A percentile compares a stretch with the other conserved stretches of the same genome.
phyloP scores from a whole-genome alignment of 2,329 filamentous ascomycete genomes.

The Aspergillus neoniger region DNA sequence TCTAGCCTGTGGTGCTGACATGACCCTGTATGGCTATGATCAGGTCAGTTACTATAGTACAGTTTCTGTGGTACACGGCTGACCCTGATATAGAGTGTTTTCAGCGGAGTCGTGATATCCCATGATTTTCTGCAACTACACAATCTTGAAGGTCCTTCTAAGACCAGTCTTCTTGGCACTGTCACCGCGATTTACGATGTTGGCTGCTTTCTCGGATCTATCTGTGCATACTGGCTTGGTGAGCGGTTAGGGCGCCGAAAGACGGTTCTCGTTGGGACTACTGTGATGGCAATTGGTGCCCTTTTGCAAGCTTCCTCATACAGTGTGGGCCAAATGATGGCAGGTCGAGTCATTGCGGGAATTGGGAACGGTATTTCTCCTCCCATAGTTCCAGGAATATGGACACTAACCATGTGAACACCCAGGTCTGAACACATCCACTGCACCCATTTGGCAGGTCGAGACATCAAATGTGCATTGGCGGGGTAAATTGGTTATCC shows the following conservation, averaged over 20 bases:
- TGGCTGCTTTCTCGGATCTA: conserved; percentile 46
- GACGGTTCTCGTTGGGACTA: conserved; percentile 45
- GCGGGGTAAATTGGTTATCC: conserved; percentile 51
- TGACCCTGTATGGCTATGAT: conserved; percentile 26
- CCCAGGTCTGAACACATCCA: conserved; percentile 52
- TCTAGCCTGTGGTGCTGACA: conserved; percentile 24
- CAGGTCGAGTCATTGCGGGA: conserved; percentile 49
- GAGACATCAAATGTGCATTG: conserved; percentile 29
- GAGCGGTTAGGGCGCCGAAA: conserved; percentile 48
- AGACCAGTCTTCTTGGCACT: conserved; percentile 9
- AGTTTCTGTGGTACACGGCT: not conserved
- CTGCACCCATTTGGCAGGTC: conserved; percentile 42
- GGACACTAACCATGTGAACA: not conserved
- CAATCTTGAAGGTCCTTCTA: conserved; percentile 8
- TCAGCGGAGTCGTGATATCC: conserved; percentile 13
- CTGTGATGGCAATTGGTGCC: conserved; percentile 46
- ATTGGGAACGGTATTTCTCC: conserved; percentile 48
- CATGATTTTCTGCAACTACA: conserved; percentile 10
- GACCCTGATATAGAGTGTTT: not conserved
- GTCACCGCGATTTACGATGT: conserved; percentile 17
- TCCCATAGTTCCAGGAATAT: not conserved
- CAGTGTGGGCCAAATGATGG: conserved; percentile 50
- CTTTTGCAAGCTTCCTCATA: conserved; percentile 52
- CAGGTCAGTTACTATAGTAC: conserved; percentile 7
- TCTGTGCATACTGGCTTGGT: conserved; percentile 43